Base-by-base conservation (phyloP, 2,329 filamentous ascomycete species). In the Ceratocystis papillata region DNA sequence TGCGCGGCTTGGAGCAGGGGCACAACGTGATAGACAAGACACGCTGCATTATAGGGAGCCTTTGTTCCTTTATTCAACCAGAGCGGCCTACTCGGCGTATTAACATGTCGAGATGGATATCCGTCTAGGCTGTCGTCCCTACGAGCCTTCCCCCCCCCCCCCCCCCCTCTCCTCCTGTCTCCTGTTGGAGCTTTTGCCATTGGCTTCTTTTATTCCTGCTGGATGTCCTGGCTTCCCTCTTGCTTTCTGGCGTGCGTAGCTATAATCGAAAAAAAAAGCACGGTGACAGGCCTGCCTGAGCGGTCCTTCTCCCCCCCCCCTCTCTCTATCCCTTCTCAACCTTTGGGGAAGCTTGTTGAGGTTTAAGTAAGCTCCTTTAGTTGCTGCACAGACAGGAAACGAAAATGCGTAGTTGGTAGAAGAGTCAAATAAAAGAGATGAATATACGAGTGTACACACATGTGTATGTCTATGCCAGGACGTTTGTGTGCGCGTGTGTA, bases 21-120 rank as follows among this genome's bases (percentile, higher is more conserved):
- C 20, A 41, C 37, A 53, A 53, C 15, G 48, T 53, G 48, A 53
- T 25, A 53, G 48, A 53, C 48, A 28, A 53, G 48, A 53, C 48
- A 53, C 20, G 10, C 46, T n/a, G 46, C 20, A 10, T 8, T 53
- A 5, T 22, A 53, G 48, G 22, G 48, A 53, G 48, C 22, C 20
- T 28, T 53, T 25, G 22, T 25, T 53, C 5, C 46, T 48, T 48
- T 20, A 22, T 48, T 48, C 12, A 41, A 41, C 37, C 37, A 41
- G 15, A 41, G 2, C 37, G 37, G 37, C 37, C 46, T 48, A 2
- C 48, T 53, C 25, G 5, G 46, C n/a, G 46, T 7, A n/a, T 53
- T 28, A 25, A 25, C 5, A 25, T 7, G 20, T 53, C 25, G 8
- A 53, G 48, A 53, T 4, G 22, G 48, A 53, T 3, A 28, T 15